Conservation (phyloP, 2,329 filamentous ascomycete genomes). For the Fusarium sp. region DNA sequence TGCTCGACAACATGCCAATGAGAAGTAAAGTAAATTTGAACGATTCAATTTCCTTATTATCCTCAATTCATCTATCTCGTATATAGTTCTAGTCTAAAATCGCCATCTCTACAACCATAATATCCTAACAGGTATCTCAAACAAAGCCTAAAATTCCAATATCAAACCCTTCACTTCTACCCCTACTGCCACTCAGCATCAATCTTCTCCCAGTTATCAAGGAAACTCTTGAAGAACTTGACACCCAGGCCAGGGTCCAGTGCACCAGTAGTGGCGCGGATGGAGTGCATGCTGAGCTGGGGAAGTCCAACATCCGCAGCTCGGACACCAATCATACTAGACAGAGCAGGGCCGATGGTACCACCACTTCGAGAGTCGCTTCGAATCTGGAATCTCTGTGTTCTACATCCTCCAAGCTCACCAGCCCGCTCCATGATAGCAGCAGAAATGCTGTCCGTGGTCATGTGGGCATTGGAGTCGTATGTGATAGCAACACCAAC, state of each 20-base stretch:
- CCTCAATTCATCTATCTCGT: conserved; percentile 14
- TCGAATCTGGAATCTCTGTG: conserved; percentile 94
- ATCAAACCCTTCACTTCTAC: conserved; percentile 13
- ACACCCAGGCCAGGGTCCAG: conserved; percentile 90
- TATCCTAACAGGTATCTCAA: conserved; percentile 23
- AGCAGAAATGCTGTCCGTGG: conserved; percentile 88
- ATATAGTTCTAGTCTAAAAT: conserved; percentile 9
- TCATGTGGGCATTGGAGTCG: conserved; percentile 96
- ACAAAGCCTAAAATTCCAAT: neutral
- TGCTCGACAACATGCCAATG: too few species aligned
- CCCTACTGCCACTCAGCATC: conserved; percentile 78
- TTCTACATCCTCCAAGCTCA: conserved; percentile 75
- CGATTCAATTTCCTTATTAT: neutral
- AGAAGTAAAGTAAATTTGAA: neutral
- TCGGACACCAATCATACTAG: conserved; percentile 81
- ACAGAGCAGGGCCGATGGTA: conserved; percentile 94
- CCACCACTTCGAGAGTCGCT: conserved; percentile 92
- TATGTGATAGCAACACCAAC: conserved; percentile 83
- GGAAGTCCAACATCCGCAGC: conserved; percentile 90
- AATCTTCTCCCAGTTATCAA: conserved; percentile 86
- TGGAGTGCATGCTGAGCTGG: conserved; percentile 93
- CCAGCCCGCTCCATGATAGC: conserved; percentile 84
- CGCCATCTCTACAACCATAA: conserved; percentile 12
- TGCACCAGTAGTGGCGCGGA: conserved; percentile 87
- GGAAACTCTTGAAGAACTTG: conserved; percentile 88